Percentiles rank a stretch among this genome's conserved stretches.
phyloP scores from a whole-genome alignment of 345 rosid species.

The Eucalyptus urophylla region DNA sequence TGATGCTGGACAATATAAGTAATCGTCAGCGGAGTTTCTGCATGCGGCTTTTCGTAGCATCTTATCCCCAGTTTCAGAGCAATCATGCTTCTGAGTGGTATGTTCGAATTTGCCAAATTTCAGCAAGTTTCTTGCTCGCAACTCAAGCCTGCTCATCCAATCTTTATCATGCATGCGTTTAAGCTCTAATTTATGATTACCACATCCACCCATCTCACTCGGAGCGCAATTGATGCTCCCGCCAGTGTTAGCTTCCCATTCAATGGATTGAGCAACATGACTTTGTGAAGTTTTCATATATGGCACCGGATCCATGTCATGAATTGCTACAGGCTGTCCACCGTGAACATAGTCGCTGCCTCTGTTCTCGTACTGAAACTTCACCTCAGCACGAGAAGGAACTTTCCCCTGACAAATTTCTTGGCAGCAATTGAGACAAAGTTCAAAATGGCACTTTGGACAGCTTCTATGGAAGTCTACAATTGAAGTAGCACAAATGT shows the following conservation, averaged over 20 bases:
- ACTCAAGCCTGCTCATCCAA: no score
- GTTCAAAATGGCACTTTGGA: conserved; percentile 55
- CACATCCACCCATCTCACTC: no score
- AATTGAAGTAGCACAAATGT: conserved; percentile 85
- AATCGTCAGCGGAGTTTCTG: no score
- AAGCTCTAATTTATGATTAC: no score
- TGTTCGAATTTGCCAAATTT: no score
- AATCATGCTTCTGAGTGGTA: no score
- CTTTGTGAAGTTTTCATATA: conserved; percentile 1
- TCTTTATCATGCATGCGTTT: no score
- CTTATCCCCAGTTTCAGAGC: no score
- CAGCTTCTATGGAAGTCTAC: conserved; percentile 78
- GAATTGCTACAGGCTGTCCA: conserved; percentile 18
- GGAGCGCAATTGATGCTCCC: conserved; percentile 8
- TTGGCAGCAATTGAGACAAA: conserved; percentile 71
- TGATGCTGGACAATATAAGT: no score
- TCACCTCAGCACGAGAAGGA: conserved; percentile 24
- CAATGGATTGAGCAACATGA: conserved; percentile 1
- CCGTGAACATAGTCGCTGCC: conserved; percentile 65
- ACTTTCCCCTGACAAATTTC: conserved; percentile 55
- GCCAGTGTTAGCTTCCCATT: conserved; percentile 28
- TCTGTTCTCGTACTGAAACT: conserved; percentile 20
- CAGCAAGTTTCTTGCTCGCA: no score
- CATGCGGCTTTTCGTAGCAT: no score
- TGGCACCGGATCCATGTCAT: neutral